These are phyloP conservation scores for Dalbergia oliveri DNA, from an alignment of 306 rosid species.

Conservation along the genomic window DNA sequence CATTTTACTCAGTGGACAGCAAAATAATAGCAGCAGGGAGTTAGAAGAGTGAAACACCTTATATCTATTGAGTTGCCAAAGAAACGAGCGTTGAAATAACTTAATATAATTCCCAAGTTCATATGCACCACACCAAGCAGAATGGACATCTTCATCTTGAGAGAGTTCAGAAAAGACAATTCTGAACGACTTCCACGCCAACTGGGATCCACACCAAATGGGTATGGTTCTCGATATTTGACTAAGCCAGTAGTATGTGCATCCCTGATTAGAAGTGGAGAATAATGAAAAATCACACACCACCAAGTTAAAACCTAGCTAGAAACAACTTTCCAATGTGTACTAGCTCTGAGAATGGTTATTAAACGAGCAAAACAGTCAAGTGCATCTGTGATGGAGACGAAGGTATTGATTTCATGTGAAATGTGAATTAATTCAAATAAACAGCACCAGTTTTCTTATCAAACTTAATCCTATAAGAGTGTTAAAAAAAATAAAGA, in stretches of 20 bases:
- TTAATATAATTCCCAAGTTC: conserved; percentile 85
- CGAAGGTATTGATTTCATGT: background rate
- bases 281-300: conserved; percentile 34
- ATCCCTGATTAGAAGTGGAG: conserved; percentile 63
- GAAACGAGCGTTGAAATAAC: conserved; percentile 84
- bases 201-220: conserved; percentile 95
- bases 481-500: too few relatives aligned
- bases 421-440: conserved; percentile 19
- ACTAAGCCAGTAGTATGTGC: conserved; percentile 74
- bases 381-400: conserved; percentile 8
- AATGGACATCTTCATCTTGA: conserved; percentile 93
- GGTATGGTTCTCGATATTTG: conserved; percentile 77
- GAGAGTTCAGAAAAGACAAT: conserved; percentile 82
- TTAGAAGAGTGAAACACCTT: conserved; percentile 57
- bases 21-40: conserved; percentile 15
- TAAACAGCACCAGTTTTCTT: conserved; percentile 8
- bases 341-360: conserved; percentile 4
- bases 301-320: conserved; percentile 29
- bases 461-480: background rate
- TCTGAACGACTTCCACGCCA: conserved; percentile 98
- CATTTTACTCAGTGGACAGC: conserved; percentile 36
- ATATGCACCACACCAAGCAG: conserved; percentile 84
- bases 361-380: background rate
- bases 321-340: conserved; percentile 1
- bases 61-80: conserved; percentile 75